Conservation (phyloP, 768 basidiomycete species). For the Leucocoprinus birnbaumii region DNA sequence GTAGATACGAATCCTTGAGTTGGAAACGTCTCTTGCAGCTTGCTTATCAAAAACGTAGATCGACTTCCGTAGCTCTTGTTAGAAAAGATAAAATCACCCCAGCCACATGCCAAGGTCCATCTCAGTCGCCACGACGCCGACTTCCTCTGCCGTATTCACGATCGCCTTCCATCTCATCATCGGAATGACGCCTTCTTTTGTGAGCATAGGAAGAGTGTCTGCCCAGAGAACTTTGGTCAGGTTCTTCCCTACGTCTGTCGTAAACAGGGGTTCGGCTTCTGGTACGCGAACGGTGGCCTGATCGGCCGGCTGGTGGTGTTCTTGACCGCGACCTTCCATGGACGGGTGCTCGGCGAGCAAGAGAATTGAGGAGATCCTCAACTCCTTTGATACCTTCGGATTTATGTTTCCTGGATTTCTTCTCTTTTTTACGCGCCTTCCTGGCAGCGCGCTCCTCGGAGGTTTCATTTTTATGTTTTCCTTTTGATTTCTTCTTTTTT, state of each 20-base stretch:
- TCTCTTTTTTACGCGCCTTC: slow-evolving; percentile 73
- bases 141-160: background rate
- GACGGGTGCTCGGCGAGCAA: slow-evolving; percentile 33
- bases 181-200: slow-evolving; percentile 13
- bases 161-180: slow-evolving; percentile 14
- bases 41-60: too few relatives aligned
- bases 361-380: slow-evolving; percentile 57
- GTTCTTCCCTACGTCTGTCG: background rate
- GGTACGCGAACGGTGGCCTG: slow-evolving; percentile 15
- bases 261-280: slow-evolving; percentile 21
- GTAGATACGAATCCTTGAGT: too few relatives aligned
- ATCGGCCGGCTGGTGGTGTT: slow-evolving; percentile 1
- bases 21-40: too few relatives aligned
- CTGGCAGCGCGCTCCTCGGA: slow-evolving; percentile 74
- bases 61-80: too few relatives aligned
- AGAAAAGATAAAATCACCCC: background rate
- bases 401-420: slow-evolving; percentile 56
- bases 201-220: slow-evolving; percentile 12
- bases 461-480: slow-evolving; percentile 71
- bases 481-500: slow-evolving; percentile 61
- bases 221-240: slow-evolving; percentile 6
- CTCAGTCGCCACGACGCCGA: background rate
- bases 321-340: slow-evolving; percentile 8
- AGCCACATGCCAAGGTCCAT: background rate
- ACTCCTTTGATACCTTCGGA: slow-evolving; percentile 65